Evolutionary conservation across 805 yeast genomes (phyloP).

Genomic region (Yamadazyma sp.): DNA sequence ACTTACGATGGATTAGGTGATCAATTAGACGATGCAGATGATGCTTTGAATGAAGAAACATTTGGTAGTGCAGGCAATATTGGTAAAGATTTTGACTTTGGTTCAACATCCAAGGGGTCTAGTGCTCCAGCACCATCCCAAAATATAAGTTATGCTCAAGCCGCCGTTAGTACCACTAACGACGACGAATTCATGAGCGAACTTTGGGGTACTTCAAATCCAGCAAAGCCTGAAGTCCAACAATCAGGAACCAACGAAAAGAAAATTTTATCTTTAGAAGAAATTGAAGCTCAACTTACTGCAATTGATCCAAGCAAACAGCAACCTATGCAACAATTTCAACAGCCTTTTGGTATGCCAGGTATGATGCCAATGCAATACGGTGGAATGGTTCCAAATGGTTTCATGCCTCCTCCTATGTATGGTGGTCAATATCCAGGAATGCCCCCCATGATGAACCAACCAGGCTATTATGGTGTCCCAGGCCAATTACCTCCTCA

Average conservation of each 20-base stretch:
- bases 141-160: slow-evolving; percentile 40
- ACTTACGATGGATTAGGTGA: slow-evolving; percentile 79
- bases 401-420: slow-evolving; percentile 14
- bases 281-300: slow-evolving; percentile 76
- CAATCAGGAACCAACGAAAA: slow-evolving; percentile 25
- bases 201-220: slow-evolving; percentile 39
- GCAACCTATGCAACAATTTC: slow-evolving; percentile 23
- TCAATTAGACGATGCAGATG: slow-evolving; percentile 62
- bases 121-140: slow-evolving; percentile 18
- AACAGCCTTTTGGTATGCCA: slow-evolving; percentile 34
- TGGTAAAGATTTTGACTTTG: slow-evolving; percentile 66
- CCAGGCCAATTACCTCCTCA: slow-evolving; percentile 16
- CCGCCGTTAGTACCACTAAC: slow-evolving; percentile 28
- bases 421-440: slow-evolving; percentile 16
- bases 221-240: slow-evolving; percentile 25
- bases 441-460: slow-evolving; percentile 12
- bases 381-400: slow-evolving; percentile 8
- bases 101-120: slow-evolving; percentile 20
- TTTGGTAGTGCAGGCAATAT: slow-evolving; percentile 57
- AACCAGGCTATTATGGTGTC: slow-evolving; percentile 8
- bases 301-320: slow-evolving; percentile 36
- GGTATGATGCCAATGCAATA: slow-evolving; percentile 35
- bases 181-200: slow-evolving; percentile 47
- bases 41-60: slow-evolving; percentile 77
- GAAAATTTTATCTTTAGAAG: slow-evolving; percentile 70